Conservation (phyloP, 148 eudicot species). For the Heliosperma pusillum region DNA sequence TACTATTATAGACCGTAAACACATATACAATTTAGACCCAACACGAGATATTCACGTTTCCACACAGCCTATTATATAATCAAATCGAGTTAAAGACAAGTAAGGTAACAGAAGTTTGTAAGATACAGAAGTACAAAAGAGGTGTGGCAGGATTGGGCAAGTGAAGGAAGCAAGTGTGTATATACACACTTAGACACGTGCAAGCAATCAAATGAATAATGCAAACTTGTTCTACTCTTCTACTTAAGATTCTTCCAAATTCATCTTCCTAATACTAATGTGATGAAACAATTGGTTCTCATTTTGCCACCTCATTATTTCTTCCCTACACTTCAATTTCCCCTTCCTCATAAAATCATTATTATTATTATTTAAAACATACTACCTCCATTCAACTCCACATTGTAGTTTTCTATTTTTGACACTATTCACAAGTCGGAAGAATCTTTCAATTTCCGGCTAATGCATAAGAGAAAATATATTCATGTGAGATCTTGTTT, state of each 20-base stretch:
- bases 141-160: not conserved
- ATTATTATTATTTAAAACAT: too few relatives aligned
- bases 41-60: too few relatives aligned
- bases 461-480: too few relatives aligned
- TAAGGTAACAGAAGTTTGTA: slow-evolving; percentile 3
- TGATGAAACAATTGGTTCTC: slow-evolving; percentile 43
- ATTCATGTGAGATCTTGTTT: too few relatives aligned
- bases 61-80: too few relatives aligned
- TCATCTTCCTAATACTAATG: slow-evolving; percentile 32
- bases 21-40: too few relatives aligned
- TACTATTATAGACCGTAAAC: too few relatives aligned
- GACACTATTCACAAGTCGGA: too few relatives aligned
- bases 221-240: slow-evolving; percentile 3
- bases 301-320: slow-evolving; percentile 50
- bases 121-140: not conserved
- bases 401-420: too few relatives aligned
- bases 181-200: slow-evolving; percentile 43
- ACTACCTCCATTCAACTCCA: too few relatives aligned
- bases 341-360: slow-evolving; percentile 25
- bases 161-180: slow-evolving; percentile 9
- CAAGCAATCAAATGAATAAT: slow-evolving; percentile 23
- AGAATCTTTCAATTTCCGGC: too few relatives aligned
- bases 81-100: too few relatives aligned
- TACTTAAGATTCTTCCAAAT: slow-evolving; percentile 28
- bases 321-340: slow-evolving; percentile 17